These are phyloP conservation scores for Pythium biforme DNA, from an alignment of 352 stramenopile species.

Conservation along the genomic window DNA sequence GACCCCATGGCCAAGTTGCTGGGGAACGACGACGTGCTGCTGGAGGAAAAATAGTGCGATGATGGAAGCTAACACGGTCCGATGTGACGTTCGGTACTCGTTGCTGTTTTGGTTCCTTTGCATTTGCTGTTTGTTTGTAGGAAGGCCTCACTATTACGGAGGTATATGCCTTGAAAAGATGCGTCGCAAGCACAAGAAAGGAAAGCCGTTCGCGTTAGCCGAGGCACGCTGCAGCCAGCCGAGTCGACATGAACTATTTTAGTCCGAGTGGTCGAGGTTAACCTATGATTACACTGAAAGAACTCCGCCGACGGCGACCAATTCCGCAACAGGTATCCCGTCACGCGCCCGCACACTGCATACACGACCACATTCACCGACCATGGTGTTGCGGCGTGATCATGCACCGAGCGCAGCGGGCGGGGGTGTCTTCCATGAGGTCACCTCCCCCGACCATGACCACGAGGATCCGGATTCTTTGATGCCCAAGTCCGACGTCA, in stretches of 20 bases:
- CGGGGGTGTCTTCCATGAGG: not conserved
- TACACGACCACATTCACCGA: not conserved
- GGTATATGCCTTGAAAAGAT: too few relatives aligned
- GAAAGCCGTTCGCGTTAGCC: too few relatives aligned
- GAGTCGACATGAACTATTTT: too few relatives aligned
- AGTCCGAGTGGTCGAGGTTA: too few relatives aligned
- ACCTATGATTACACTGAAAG: too few relatives aligned
- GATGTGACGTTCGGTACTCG: not conserved
- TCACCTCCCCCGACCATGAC: not conserved
- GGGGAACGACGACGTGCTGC: constrained; percentile 40
- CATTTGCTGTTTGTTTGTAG: too few relatives aligned
- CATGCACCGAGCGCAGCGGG: not conserved
- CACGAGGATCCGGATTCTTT: not conserved
- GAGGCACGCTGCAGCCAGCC: too few relatives aligned
- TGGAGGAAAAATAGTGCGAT: constrained; percentile 32
- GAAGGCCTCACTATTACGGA: too few relatives aligned
- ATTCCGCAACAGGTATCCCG: too few relatives aligned
- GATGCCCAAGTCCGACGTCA: not conserved
- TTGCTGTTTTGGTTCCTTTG: too few relatives aligned
- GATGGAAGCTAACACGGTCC: not conserved
- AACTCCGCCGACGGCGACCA: too few relatives aligned
- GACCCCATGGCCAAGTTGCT: constrained; percentile 95
- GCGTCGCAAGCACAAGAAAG: too few relatives aligned
- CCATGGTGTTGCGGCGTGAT: not conserved
- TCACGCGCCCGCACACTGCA: not conserved